A percentile compares a stretch with the other conserved stretches of the same genome.
These are phyloP conservation scores for Crithidia fasciculata DNA, from an alignment of 208 protist species.

Conservation along the genomic window DNA sequence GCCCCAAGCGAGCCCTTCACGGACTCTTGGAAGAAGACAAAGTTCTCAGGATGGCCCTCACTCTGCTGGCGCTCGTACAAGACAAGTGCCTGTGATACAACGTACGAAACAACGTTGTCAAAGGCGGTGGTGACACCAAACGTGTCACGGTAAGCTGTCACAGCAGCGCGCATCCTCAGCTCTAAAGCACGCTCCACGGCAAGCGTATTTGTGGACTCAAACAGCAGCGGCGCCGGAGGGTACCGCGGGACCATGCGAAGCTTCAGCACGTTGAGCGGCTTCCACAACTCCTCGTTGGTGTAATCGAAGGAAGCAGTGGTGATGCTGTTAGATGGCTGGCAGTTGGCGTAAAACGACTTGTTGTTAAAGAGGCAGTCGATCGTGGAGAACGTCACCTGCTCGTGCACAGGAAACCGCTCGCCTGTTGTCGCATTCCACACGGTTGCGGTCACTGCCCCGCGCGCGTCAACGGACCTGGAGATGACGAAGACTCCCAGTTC, in stretches of 20 bases:
- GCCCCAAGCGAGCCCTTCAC: constrained; percentile 85
- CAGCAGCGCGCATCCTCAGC: constrained; percentile 40
- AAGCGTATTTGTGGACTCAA: constrained; percentile 33
- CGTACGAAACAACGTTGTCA: constrained; percentile 80
- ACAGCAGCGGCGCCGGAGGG: constrained; percentile 72
- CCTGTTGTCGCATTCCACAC: constrained; percentile 89
- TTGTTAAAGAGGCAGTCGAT: constrained; percentile 91
- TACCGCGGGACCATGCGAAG: constrained; percentile 84
- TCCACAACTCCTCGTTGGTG: constrained; percentile 92
- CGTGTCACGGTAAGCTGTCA: constrained; percentile 76
- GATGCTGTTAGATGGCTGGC: constrained; percentile 68
- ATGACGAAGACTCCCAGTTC: constrained; percentile 79
- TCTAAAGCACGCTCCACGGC: constrained; percentile 65
- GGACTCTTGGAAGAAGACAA: constrained; percentile 82
- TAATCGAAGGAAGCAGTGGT: constrained; percentile 77
- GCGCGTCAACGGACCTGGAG: constrained; percentile 38
- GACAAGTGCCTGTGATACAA: constrained; percentile 81
- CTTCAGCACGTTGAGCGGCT: constrained; percentile 89
- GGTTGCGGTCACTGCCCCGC: constrained; percentile 45
- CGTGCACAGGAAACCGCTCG: constrained; percentile 45
- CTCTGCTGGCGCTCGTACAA: constrained; percentile 81
- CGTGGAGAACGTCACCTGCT: constrained; percentile 59
- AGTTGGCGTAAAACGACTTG: constrained; percentile 89
- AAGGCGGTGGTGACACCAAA: constrained; percentile 76
- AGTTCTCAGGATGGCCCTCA: constrained; percentile 42